Conservation (phyloP, 768 basidiomycete genomes). For the Chalciporus chontae region DNA sequence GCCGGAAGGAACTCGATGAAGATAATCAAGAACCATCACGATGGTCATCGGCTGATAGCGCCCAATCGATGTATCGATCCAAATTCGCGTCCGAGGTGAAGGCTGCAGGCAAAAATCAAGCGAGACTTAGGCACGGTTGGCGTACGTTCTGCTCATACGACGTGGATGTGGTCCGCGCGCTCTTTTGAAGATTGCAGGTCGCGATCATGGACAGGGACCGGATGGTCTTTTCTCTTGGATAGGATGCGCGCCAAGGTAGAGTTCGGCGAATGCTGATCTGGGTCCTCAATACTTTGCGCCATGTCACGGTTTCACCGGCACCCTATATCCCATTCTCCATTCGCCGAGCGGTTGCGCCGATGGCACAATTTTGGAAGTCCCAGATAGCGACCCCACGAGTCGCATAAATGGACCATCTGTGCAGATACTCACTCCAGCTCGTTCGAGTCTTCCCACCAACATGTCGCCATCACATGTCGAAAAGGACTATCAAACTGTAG, state of each 20-base stretch:
- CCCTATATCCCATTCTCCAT: neutral
- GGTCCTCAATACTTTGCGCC: neutral
- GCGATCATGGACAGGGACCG: too few species aligned
- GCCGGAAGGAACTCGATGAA: too few species aligned
- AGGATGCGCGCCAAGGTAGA: neutral
- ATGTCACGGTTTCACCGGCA: neutral
- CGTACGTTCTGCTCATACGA: neutral
- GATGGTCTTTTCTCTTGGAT: too few species aligned
- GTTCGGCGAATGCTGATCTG: neutral
- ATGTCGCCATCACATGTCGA: neutral
- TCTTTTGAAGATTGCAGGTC: too few species aligned
- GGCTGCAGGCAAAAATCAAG: neutral
- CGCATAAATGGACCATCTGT: neutral
- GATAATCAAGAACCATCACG: neutral
- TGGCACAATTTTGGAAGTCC: neutral
- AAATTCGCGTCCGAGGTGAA: neutral
- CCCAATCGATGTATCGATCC: neutral
- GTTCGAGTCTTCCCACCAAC: neutral
- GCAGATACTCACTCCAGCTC: neutral
- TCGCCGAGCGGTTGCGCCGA: neutral
- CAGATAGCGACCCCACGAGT: neutral
- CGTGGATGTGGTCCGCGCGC: neutral
- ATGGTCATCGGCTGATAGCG: neutral
- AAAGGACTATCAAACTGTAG: neutral
- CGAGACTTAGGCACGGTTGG: neutral